Conservation (phyloP, 305 asterid genomes). For the Fraxinus greggii region DNA sequence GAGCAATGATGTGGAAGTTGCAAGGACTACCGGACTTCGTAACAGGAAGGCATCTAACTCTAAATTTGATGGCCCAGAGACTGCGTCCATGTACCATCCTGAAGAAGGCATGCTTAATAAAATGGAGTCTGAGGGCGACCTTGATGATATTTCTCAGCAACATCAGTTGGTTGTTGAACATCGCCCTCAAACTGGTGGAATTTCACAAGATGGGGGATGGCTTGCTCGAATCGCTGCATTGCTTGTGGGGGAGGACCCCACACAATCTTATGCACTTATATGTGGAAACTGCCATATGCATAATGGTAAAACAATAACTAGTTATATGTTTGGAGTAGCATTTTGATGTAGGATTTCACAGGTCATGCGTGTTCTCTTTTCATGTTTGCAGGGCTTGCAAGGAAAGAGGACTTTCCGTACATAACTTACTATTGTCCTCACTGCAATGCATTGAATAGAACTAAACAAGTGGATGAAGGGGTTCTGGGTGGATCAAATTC, state of each 20-base stretch:
- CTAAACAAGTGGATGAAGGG: conserved; percentile 33
- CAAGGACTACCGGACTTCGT: conserved; percentile 61
- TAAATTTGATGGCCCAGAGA: conserved; percentile 24
- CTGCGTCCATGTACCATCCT: conserved; percentile 20
- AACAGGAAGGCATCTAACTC: conserved; percentile 53
- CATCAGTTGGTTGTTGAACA: conserved; percentile 71
- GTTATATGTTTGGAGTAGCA: neutral
- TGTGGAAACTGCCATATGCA: conserved; percentile 80
- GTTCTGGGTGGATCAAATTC: conserved; percentile 36
- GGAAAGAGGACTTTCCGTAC: conserved; percentile 52
- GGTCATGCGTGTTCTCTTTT: neutral
- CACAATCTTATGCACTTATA: conserved; percentile 81
- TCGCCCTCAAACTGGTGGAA: conserved; percentile 44
- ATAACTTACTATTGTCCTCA: conserved; percentile 57
- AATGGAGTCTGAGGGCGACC: conserved; percentile 30
- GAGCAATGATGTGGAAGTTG: conserved; percentile 59
- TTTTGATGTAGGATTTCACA: neutral
- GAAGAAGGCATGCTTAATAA: conserved; percentile 42
- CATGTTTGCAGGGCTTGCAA: conserved; percentile 45
- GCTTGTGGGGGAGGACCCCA: conserved; percentile 24
- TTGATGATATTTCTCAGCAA: conserved; percentile 37
- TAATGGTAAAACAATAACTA: conserved; percentile 29
- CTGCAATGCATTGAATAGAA: conserved; percentile 49
- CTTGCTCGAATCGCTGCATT: conserved; percentile 25
- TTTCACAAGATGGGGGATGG: conserved; percentile 70